Evolutionary conservation across 805 yeast genomes (phyloP).

Genomic region (Clavispora carvajalis): DNA sequence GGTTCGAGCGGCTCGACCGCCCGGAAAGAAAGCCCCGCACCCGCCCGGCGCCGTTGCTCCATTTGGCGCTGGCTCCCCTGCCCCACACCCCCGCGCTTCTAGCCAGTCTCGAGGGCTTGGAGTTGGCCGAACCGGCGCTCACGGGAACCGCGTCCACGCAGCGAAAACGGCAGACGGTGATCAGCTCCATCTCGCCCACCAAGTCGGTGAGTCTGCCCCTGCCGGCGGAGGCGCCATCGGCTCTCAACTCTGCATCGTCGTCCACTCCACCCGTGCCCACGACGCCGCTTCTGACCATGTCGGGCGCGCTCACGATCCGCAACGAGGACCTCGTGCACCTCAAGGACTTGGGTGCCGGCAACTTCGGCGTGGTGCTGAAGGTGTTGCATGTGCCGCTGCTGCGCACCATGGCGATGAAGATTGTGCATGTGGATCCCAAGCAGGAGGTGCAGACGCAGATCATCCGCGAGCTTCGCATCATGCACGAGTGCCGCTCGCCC

Average conservation of each 20-base stretch:
- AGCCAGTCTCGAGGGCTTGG: conserved; percentile 6
- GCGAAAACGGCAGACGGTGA: conserved; percentile 35
- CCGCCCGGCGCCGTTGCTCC: conserved; percentile 29
- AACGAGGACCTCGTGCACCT: conserved; percentile 67
- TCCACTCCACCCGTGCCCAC: conserved; percentile 10
- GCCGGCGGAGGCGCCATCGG: conserved; percentile 2
- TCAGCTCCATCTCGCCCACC: conserved; percentile 39
- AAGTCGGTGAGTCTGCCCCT: conserved; percentile 16
- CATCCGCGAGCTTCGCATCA: conserved; percentile 78
- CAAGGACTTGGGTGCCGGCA: conserved; percentile 84
- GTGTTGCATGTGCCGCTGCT: conserved; percentile 87
- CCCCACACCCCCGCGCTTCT: conserved; percentile 4
- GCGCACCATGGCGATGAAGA: conserved; percentile 84
- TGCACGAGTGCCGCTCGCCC: conserved; percentile 84
- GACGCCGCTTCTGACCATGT: conserved; percentile 32
- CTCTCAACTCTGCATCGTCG: not conserved
- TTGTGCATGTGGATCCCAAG: conserved; percentile 80
- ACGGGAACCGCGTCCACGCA: not conserved
- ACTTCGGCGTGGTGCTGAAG: conserved; percentile 87
- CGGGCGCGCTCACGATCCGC: conserved; percentile 23
- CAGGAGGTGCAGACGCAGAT: conserved; percentile 76
- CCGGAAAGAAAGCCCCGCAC: conserved; percentile 18
- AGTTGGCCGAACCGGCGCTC: conserved; percentile 1
- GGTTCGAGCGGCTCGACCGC: conserved; percentile 10
- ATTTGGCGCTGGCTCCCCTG: conserved; percentile 11